Evolutionary conservation across 2,329 filamentous ascomycete species (phyloP), one percentile per base, ranked within the genome.

Genomic region (Fusarium clavum): DNA sequence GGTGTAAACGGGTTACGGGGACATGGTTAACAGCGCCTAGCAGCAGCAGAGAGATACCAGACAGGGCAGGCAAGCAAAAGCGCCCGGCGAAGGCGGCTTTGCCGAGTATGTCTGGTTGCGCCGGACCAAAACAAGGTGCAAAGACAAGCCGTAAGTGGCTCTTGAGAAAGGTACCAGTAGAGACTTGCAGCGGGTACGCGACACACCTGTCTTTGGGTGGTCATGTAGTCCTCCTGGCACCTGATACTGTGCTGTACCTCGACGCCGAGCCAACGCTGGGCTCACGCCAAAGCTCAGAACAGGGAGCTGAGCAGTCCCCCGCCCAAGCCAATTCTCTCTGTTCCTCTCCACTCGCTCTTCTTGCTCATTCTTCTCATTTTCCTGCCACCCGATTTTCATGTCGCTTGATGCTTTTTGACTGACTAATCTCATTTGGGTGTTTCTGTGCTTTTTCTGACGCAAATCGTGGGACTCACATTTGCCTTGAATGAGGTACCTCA

Each of bases 211-310:
- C 63, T 73, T 73, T 76, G 66, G 75, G 70, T 76, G 75, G 73
- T 73, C 71, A 77, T 75, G 77, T 77, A 76, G 77, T 72, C 74
- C 68, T 75, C 70, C 71, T 73, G 58, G 59, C 70, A 69, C 67
- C 74, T 79, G 75, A 79, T 80, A 80, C 78, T 80, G 78, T 80
- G 78, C 76, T 78, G 75, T 80, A 80, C 78, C 66, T 79, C 61
- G 66, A 60, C 48, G 58, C 56, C 53, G 57, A 55, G 62, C 58
- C 57, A 44, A 60, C 48, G 67, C 64, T 69, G 58, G 48, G 64
- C 66, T 70, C 56, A 53, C 53, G 60, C 61, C 61, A 64, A 54
- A 69, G 57, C 65, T 59, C 43, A 73, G 72, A 67, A 71, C 55
- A 71, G 74, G 75, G 78, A 79, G 77, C 78, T 67, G 48, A 58